These are phyloP conservation scores for Isoetes taiwanensis DNA, from an alignment of 75 land plant genomes.

Conservation along the genomic window DNA sequence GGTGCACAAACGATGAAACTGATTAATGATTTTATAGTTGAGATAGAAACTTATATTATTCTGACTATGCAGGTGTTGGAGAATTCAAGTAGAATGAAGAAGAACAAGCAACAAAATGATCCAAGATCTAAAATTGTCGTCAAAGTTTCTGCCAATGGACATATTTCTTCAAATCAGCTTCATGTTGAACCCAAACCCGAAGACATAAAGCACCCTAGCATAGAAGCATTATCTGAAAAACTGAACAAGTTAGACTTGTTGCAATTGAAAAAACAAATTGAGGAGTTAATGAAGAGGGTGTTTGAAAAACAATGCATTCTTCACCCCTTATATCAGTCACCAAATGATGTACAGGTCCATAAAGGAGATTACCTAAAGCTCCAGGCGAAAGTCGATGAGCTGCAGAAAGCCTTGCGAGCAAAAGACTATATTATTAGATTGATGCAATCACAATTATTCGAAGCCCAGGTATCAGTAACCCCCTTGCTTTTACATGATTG, in stretches of 20 bases:
- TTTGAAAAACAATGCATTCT: not conserved
- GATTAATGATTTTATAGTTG: too few relatives aligned
- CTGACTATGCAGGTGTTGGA: not conserved
- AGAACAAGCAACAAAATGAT: constrained; percentile 1
- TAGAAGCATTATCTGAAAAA: not conserved
- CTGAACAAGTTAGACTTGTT: not conserved
- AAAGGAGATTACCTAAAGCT: not conserved
- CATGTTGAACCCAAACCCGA: not conserved
- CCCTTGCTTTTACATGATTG: too few relatives aligned
- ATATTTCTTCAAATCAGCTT: not conserved
- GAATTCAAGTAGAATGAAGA: not conserved
- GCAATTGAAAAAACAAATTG: not conserved
- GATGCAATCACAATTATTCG: not conserved
- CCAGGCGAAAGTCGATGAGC: not conserved
- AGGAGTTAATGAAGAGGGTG: not conserved
- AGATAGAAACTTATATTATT: too few relatives aligned
- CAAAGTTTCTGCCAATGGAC: not conserved
- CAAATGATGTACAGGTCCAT: not conserved
- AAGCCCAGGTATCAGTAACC: not conserved
- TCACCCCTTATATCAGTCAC: not conserved
- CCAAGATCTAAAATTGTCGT: not conserved
- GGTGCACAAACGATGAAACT: too few relatives aligned
- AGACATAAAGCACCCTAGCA: not conserved
- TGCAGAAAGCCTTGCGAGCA: not conserved
- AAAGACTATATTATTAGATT: not conserved